Evolutionary conservation across 2,329 filamentous ascomycete species (phyloP), one percentile per base, ranked within the genome.

Genomic region (Didymella segeticola): DNA sequence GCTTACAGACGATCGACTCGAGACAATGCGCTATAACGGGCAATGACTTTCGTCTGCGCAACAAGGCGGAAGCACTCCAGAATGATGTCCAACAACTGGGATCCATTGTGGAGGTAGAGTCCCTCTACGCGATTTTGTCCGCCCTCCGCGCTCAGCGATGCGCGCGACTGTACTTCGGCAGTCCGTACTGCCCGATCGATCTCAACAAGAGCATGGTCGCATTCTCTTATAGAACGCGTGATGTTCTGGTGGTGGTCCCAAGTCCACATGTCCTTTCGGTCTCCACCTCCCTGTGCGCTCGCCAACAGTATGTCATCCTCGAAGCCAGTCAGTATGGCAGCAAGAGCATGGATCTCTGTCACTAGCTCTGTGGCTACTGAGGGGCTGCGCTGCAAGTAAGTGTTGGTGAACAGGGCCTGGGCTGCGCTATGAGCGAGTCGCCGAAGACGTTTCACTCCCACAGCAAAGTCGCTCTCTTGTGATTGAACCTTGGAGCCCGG

Each of bases 1-100:
- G 42, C 39, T 49, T 41, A 54, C 51, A 34, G 39, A 5, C 23
- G 25, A 4, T 45, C 22, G 7, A 25, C 15, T 11, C 23, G 33
- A 15, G 51, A 36, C 26, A 54, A n/a, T 23, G 19, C 22, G 19
- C 22, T 30, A 14, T 46, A 19, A 33, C 29, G 48, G 7, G 33
- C 39, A 1, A 46, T 14, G 22, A 49, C 6, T 4, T 2, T 45
- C 5, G 51, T 49, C n/a, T 36, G 26, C 1, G 15, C 9, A 1
- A 46, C 45, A 12, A 49, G 38, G 7, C 14, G n/a, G 10, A 19
- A 45, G 29, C 51, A 54, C 5, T 27, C 31, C 5, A 41, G n/a
- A 5, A 54, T 2, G 9, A 10, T 9, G 9, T 20, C 17, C 15
- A 7, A 4, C 22, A 10, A 22, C 9, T 43, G 15, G 5, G 9